phyloP scores from a whole-genome alignment of 78 protist species.

The Dictyostelium intermedium region DNA sequence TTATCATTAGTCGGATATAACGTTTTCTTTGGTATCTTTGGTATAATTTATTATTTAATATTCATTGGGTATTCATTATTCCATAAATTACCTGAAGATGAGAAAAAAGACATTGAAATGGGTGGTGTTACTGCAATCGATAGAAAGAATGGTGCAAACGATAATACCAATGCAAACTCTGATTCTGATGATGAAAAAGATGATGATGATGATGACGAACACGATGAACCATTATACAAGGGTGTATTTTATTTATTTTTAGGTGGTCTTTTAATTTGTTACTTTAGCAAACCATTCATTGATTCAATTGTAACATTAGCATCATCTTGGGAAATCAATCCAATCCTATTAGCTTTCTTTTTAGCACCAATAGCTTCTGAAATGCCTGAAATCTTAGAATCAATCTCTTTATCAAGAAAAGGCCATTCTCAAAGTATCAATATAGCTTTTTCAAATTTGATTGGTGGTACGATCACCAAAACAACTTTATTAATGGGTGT shows the following conservation, averaged over 20 bases:
- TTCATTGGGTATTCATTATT: slow-evolving; percentile 72
- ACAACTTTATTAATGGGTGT: slow-evolving; percentile 86
- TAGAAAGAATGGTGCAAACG: slow-evolving; percentile 13
- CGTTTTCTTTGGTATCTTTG: slow-evolving; percentile 49
- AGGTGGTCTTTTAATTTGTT: slow-evolving; percentile 82
- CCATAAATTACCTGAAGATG: slow-evolving; percentile 63
- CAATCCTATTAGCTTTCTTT: slow-evolving; percentile 83
- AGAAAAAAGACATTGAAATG: slow-evolving; percentile 28
- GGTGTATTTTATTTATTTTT: slow-evolving; percentile 67
- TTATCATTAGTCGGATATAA: slow-evolving; percentile 58
- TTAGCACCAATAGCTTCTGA: slow-evolving; percentile 88
- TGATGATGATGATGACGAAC: slow-evolving; percentile 81
- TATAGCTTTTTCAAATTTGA: slow-evolving; percentile 81
- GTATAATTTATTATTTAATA: slow-evolving; percentile 43
- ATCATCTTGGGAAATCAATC: slow-evolving; percentile 36
- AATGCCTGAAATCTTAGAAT: slow-evolving; percentile 87
- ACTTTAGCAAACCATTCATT: slow-evolving; percentile 83
- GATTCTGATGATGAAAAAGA: background rate
- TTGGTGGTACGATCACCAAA: slow-evolving; percentile 88
- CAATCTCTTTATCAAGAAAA: slow-evolving; percentile 79
- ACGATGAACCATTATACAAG: slow-evolving; percentile 79
- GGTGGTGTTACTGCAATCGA: background rate
- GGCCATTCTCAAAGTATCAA: slow-evolving; percentile 80
- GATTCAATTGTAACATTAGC: slow-evolving; percentile 71
- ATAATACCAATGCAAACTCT: background rate